Evolutionary conservation across 1,284 basidiomycete genomes (phyloP).

Genomic region (Marasmius tenuissimus): DNA sequence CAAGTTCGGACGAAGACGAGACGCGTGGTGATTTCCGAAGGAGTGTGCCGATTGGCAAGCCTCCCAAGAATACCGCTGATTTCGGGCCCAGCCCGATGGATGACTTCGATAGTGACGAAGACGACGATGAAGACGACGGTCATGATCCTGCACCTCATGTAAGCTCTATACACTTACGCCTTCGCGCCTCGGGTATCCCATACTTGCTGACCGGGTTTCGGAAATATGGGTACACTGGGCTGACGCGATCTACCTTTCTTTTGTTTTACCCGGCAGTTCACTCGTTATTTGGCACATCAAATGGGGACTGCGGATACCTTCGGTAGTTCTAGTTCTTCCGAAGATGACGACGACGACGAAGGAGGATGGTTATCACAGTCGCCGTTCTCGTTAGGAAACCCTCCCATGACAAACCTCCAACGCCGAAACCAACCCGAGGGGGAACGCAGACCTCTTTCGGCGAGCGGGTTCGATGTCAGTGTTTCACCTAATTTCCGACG

Average conservation of each 20-base stretch:
- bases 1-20: constrained; percentile 26
- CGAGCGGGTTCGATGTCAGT: constrained; percentile 61
- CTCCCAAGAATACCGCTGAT: constrained; percentile 59
- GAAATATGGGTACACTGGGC: neutral
- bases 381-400: constrained; percentile 60
- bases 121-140: constrained; percentile 43
- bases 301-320: constrained; percentile 63
- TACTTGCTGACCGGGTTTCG: neutral
- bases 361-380: constrained; percentile 78
- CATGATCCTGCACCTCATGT: constrained; percentile 53
- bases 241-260: constrained; percentile 1
- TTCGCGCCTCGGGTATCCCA: neutral
- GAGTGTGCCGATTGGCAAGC: constrained; percentile 38
- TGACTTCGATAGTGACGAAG: constrained; percentile 39
- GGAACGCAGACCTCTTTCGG: constrained; percentile 52
- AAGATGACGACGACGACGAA: constrained; percentile 70
- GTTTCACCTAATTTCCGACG: neutral
- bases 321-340: constrained; percentile 46
- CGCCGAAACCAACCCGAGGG: constrained; percentile 25
- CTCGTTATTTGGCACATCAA: constrained; percentile 72
- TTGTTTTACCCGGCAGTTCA: constrained; percentile 49
- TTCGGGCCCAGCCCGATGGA: constrained; percentile 60
- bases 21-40: constrained; percentile 56
- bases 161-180: constrained; percentile 20
- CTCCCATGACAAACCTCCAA: constrained; percentile 49